phyloP scores from a whole-genome alignment of 176 grass and related monocot species.

The Aegilops longissima region DNA sequence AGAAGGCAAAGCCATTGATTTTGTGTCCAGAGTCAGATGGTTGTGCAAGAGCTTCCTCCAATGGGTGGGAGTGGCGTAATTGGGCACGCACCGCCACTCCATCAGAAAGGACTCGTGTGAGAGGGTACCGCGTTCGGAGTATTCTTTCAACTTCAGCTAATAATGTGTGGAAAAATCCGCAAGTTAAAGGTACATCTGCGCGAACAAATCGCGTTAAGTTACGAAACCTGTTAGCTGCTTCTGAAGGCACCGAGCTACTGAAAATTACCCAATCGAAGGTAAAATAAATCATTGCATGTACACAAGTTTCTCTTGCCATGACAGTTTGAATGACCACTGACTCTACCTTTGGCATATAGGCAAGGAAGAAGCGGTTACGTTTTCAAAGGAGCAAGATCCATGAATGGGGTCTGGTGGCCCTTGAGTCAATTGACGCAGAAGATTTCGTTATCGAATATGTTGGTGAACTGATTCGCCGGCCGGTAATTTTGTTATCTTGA shows the following conservation, averaged over 20 bases:
- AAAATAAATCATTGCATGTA: neutral
- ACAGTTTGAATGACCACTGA: neutral
- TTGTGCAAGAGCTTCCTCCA: slow-evolving; percentile 78
- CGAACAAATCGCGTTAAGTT: slow-evolving; percentile 90
- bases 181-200: slow-evolving; percentile 71
- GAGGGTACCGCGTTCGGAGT: slow-evolving; percentile 53
- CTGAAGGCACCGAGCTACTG: slow-evolving; percentile 73
- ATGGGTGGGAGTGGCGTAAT: slow-evolving; percentile 88
- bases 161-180: slow-evolving; percentile 47
- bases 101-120: slow-evolving; percentile 71
- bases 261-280: slow-evolving; percentile 92
- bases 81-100: slow-evolving; percentile 82
- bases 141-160: slow-evolving; percentile 48
- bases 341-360: slow-evolving; percentile 45
- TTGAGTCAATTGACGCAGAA: slow-evolving; percentile 88
- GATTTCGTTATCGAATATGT: slow-evolving; percentile 99
- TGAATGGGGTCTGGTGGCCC: slow-evolving; percentile 96
- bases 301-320: slow-evolving; percentile 23
- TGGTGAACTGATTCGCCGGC: slow-evolving; percentile 80
- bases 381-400: slow-evolving; percentile 99
- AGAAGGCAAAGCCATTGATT: slow-evolving; percentile 44
- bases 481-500: slow-evolving; percentile 52
- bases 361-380: slow-evolving; percentile 87
- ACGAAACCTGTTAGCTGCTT: slow-evolving; percentile 77
- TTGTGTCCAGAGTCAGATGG: slow-evolving; percentile 77